Evolutionary conservation across 306 rosid genomes (phyloP).

Genomic region (Astragalus glycyphyllos): DNA sequence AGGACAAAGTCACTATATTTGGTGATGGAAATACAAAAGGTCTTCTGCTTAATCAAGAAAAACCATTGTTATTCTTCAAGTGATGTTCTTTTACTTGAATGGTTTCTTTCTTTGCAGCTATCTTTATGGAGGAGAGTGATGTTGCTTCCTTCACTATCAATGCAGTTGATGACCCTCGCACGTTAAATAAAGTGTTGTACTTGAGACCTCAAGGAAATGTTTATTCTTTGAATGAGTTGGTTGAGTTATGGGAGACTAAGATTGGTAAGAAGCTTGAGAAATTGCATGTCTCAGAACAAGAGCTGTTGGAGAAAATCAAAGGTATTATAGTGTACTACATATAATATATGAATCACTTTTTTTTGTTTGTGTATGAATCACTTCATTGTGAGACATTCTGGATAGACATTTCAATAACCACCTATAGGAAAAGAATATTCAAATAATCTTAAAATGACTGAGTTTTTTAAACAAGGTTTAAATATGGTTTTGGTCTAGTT

Average conservation of each 20-base stretch:
- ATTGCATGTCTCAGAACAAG: slow-evolving; percentile 62
- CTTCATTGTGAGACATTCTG: no score
- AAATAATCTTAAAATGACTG: no score
- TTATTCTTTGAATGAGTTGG: slow-evolving; percentile 68
- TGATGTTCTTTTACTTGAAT: not conserved
- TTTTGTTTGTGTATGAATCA: no score
- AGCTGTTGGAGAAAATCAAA: slow-evolving; percentile 61
- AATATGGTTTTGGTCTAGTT: no score
- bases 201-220: slow-evolving; percentile 78
- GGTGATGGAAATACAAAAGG: slow-evolving; percentile 83
- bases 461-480: no score
- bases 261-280: slow-evolving; percentile 71
- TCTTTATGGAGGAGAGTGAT: slow-evolving; percentile 70
- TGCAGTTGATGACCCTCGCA: slow-evolving; percentile 74
- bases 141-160: slow-evolving; percentile 80
- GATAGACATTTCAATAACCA: no score
- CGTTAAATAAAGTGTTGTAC: slow-evolving; percentile 68
- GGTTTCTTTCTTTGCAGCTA: slow-evolving; percentile 50
- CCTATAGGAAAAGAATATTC: no score
- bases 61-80: not conserved
- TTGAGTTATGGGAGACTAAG: slow-evolving; percentile 77
- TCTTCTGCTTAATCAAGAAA: slow-evolving; percentile 39
- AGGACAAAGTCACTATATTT: slow-evolving; percentile 69
- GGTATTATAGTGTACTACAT: slow-evolving; percentile 48
- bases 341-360: no score